These are phyloP conservation scores for Notholithocarpus densiflorus DNA, from an alignment of 306 rosid species.

Conservation along the genomic window DNA sequence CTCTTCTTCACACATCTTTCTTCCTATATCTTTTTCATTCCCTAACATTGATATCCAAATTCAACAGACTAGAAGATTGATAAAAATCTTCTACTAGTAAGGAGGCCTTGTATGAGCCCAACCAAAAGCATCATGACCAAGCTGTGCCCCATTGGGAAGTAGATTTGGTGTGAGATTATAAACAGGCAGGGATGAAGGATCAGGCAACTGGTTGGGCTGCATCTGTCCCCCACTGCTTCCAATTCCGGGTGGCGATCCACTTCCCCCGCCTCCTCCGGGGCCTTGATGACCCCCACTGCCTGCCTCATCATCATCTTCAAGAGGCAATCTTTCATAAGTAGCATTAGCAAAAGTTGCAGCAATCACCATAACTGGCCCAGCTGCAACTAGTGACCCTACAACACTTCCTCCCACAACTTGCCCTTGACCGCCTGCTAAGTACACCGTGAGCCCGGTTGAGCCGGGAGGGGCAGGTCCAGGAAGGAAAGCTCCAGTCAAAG, in stretches of 20 bases:
- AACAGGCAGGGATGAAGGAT: slow-evolving; percentile 59
- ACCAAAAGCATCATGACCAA: slow-evolving; percentile 69
- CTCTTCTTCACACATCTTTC: slow-evolving; percentile 15
- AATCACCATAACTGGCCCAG: slow-evolving; percentile 87
- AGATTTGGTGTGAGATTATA: slow-evolving; percentile 65
- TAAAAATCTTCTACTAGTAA: slow-evolving; percentile 30
- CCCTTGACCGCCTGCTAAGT: slow-evolving; percentile 81
- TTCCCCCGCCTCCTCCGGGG: slow-evolving; percentile 35
- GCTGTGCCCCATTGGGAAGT: slow-evolving; percentile 55
- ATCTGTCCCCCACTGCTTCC: slow-evolving; percentile 46
- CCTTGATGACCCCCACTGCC: slow-evolving; percentile 34
- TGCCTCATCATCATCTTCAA: slow-evolving; percentile 76
- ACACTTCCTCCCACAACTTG: slow-evolving; percentile 93
- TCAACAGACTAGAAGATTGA: slow-evolving; percentile 17
- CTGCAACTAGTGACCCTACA: slow-evolving; percentile 82
- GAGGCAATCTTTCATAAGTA: slow-evolving; percentile 83
- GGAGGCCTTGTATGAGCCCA: slow-evolving; percentile 76
- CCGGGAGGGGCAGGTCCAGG: slow-evolving; percentile 96
- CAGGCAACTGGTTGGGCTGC: slow-evolving; percentile 45
- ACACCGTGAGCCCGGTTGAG: slow-evolving; percentile 76
- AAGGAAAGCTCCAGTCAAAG: slow-evolving; percentile 74
- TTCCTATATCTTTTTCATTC: slow-evolving; percentile 16
- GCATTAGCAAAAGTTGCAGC: slow-evolving; percentile 97
- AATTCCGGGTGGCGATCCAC: slow-evolving; percentile 46
- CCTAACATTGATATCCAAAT: slow-evolving; percentile 19